Conservation (phyloP, 768 basidiomycete genomes). For the Dentipellis sp. region DNA sequence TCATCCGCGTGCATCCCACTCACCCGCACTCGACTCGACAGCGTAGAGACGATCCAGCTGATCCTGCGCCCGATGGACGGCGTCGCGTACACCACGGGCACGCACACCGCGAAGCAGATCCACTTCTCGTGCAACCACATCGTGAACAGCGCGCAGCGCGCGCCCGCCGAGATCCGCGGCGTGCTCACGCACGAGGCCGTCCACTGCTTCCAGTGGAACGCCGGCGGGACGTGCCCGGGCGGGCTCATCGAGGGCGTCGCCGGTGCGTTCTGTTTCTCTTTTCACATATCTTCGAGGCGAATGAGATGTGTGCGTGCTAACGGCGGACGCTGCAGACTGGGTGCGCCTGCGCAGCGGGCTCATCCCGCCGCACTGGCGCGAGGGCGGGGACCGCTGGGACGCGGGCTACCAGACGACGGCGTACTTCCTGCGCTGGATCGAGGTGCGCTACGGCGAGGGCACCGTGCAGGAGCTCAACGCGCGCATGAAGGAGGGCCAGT, state of each 20-base stretch:
- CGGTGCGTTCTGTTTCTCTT: constrained; percentile 31
- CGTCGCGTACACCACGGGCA: constrained; percentile 60
- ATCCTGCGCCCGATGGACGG: constrained; percentile 60
- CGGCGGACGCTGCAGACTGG: constrained; percentile 38
- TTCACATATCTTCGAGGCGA: background rate
- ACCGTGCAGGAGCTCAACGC: constrained; percentile 52
- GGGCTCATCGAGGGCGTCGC: constrained; percentile 78
- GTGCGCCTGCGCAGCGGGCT: constrained; percentile 54
- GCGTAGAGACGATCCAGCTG: constrained; percentile 35
- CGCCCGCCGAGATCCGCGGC: constrained; percentile 53
- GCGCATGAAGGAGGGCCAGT: constrained; percentile 37
- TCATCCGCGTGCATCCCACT: background rate
- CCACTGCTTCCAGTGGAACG: constrained; percentile 72
- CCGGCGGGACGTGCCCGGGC: constrained; percentile 46
- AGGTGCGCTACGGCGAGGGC: constrained; percentile 41
- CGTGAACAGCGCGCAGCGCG: constrained; percentile 31
- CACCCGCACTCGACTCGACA: background rate
- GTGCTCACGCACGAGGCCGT: constrained; percentile 72
- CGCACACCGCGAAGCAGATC: constrained; percentile 55
- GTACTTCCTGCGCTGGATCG: constrained; percentile 66
- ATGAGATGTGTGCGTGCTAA: background rate
- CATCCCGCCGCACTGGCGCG: constrained; percentile 64
- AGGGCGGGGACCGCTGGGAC: constrained; percentile 50
- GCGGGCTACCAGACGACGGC: constrained; percentile 68
- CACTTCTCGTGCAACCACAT: constrained; percentile 65